A percentile compares a stretch with the other conserved stretches of the same genome.
Conservation (phyloP, 2,329 filamentous ascomycete genomes). For the Colletotrichum phormii region DNA sequence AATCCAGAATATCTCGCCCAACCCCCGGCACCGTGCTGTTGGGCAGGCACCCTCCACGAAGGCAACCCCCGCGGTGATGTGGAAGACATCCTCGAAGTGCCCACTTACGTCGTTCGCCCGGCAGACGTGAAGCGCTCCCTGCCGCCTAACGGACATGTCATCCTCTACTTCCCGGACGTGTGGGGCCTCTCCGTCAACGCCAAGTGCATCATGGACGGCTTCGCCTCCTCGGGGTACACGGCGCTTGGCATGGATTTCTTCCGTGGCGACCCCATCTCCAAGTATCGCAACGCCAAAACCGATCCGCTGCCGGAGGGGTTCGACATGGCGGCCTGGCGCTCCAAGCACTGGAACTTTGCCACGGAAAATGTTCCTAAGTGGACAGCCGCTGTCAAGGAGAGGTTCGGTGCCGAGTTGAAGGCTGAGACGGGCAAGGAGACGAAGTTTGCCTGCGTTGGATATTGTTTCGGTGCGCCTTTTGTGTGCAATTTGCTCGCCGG, state of each 20-base stretch:
- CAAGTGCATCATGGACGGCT: slow-evolving; percentile 58
- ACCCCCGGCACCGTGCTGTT: slow-evolving; percentile 51
- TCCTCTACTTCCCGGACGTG: slow-evolving; percentile 59
- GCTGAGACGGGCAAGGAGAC: slow-evolving; percentile 36
- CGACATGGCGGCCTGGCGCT: slow-evolving; percentile 60
- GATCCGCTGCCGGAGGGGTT: slow-evolving; percentile 49
- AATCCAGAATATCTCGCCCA: slow-evolving; percentile 44
- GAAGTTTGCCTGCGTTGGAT: slow-evolving; percentile 55
- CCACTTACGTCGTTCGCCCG: slow-evolving; percentile 50
- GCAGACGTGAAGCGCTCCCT: slow-evolving; percentile 13
- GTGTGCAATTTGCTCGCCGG: slow-evolving; percentile 48
- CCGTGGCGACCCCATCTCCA: slow-evolving; percentile 56
- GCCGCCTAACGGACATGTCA: slow-evolving; percentile 51
- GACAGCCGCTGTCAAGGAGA: slow-evolving; percentile 50
- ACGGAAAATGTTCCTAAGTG: slow-evolving; percentile 56
- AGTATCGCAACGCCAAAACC: slow-evolving; percentile 46
- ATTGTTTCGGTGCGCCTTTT: slow-evolving; percentile 57
- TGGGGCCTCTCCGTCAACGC: slow-evolving; percentile 57
- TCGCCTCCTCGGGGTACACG: slow-evolving; percentile 56
- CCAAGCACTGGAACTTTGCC: slow-evolving; percentile 57
- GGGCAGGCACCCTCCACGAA: slow-evolving; percentile 51
- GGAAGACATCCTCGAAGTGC: slow-evolving; percentile 47
- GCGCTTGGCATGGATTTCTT: slow-evolving; percentile 59
- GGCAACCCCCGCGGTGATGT: slow-evolving; percentile 50
- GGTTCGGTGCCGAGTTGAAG: slow-evolving; percentile 45